These are phyloP conservation scores for Globisporangium canariense DNA, from an alignment of 352 stramenopile genomes.

Conservation along the genomic window DNA sequence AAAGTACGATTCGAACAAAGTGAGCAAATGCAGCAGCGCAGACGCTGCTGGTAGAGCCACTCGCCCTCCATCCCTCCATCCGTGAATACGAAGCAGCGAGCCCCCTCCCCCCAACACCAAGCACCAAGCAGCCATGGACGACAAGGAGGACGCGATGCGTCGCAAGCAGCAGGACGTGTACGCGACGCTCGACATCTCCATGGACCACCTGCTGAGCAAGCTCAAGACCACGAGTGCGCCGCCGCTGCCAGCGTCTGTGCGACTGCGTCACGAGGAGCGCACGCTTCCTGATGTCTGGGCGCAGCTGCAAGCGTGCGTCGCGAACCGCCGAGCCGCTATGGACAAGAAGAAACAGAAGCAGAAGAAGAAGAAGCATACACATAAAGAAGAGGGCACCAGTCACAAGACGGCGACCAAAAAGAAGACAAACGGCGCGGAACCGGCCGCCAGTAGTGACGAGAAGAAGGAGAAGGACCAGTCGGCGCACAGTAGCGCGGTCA, in stretches of 20 bases:
- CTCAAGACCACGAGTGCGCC: constrained; percentile 19
- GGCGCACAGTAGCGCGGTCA: neutral
- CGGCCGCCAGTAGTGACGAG: neutral
- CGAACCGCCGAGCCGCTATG: constrained; percentile 24
- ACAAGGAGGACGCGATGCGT: constrained; percentile 14
- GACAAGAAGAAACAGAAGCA: constrained; percentile 20
- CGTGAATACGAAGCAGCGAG: neutral
- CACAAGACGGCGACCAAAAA: neutral
- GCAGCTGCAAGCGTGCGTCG: constrained; percentile 19
- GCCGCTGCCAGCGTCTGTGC: constrained; percentile 20
- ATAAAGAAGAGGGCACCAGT: constrained; percentile 5
- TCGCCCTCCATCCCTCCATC: too few species aligned
- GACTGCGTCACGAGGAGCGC: constrained; percentile 5
- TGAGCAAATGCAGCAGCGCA: neutral
- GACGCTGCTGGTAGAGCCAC: neutral
- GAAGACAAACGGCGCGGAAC: constrained; percentile 16
- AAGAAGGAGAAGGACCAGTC: neutral
- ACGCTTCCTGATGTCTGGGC: constrained; percentile 20
- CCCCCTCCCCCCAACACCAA: neutral
- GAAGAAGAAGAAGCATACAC: constrained; percentile 15
- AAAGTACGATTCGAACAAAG: neutral
- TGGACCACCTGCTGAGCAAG: constrained; percentile 50
- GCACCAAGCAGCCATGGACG: neutral
- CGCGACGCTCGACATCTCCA: constrained; percentile 32
- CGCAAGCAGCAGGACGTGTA: constrained; percentile 28